Evolutionary conservation across 2,329 filamentous ascomycete species (phyloP).

Genomic region (Paracoccidioides brasiliensis): DNA sequence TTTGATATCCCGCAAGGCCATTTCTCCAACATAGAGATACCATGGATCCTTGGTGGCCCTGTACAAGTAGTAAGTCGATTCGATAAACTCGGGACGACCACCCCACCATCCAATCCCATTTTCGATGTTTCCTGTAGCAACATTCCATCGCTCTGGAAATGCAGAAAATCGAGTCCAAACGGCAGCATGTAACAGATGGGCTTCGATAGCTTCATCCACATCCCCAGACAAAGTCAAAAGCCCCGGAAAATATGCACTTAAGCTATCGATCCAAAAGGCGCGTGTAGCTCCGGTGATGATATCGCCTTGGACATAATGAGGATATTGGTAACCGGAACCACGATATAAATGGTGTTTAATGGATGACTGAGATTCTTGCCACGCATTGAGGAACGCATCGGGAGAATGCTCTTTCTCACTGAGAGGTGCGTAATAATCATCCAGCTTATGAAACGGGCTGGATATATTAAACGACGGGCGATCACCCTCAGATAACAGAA

Average conservation of each 20-base stretch:
- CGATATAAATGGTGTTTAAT: conserved; percentile 90
- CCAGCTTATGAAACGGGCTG: conserved; percentile 39
- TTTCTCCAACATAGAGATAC: conserved; percentile 92
- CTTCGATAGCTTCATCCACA: conserved; percentile 77
- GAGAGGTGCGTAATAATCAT: conserved; percentile 51
- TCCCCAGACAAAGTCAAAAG: conserved; percentile 76
- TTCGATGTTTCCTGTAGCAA: conserved; percentile 70
- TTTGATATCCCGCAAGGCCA: conserved; percentile 81
- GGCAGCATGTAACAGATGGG: conserved; percentile 80
- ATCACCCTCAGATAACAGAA: conserved; percentile 67
- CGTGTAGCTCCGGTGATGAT: conserved; percentile 74
- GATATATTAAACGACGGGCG: conserved; percentile 23
- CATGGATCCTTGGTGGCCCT: conserved; percentile 86
- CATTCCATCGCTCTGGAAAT: conserved; percentile 86
- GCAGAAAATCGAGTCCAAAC: conserved; percentile 93
- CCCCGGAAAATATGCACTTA: conserved; percentile 91
- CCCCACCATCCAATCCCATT: conserved; percentile 88
- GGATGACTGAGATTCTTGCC: conserved; percentile 73
- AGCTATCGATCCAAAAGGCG: conserved; percentile 89
- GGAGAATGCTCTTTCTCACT: conserved; percentile 55
- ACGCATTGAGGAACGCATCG: conserved; percentile 66
- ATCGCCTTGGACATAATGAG: conserved; percentile 87
- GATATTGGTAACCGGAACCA: conserved; percentile 59
- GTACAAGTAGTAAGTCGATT: conserved; percentile 94
- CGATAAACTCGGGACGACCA: conserved; percentile 88